Percentiles rank a stretch among this genome's conserved stretches.
These are phyloP conservation scores for Trametes maxima DNA, from an alignment of 768 basidiomycete genomes.

Conservation along the genomic window DNA sequence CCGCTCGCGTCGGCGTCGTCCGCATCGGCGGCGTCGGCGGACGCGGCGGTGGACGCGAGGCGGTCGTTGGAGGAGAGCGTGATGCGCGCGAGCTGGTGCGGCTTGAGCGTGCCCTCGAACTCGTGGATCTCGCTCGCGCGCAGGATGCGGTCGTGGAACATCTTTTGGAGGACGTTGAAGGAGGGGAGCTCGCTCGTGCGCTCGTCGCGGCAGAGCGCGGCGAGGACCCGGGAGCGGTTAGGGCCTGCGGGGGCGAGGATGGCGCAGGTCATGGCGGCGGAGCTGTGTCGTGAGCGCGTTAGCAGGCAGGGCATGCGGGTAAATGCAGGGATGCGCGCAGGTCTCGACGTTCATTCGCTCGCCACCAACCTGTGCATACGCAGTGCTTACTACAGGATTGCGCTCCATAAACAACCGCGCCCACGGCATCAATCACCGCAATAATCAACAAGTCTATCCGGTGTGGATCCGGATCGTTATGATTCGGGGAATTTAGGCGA, in stretches of 20 bases:
- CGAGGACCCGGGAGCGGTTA: conserved; percentile 89
- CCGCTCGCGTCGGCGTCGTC: conserved; percentile 54
- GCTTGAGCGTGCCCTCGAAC: conserved; percentile 84
- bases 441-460: no score
- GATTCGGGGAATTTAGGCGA: no score
- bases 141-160: conserved; percentile 98
- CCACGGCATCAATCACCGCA: no score
- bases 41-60: conserved; percentile 59
- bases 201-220: conserved; percentile 93
- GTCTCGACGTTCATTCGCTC: no score
- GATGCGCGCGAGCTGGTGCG: conserved; percentile 94
- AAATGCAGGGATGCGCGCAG: neutral
- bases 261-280: conserved; percentile 93
- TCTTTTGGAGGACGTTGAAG: conserved; percentile 91
- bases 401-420: no score
- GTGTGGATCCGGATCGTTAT: no score
- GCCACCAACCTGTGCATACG: no score
- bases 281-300: conserved; percentile 42
- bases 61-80: conserved; percentile 82
- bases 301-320: neutral
- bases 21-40: conserved; percentile 22
- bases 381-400: no score
- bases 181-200: conserved; percentile 78
- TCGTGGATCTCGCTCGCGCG: conserved; percentile 86
- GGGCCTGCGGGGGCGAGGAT: conserved; percentile 97